Evolutionary conservation across 164 flowering plant genomes (phyloP), one percentile per base, ranked within the genome.

Genomic region (Buxus sempervirens): DNA sequence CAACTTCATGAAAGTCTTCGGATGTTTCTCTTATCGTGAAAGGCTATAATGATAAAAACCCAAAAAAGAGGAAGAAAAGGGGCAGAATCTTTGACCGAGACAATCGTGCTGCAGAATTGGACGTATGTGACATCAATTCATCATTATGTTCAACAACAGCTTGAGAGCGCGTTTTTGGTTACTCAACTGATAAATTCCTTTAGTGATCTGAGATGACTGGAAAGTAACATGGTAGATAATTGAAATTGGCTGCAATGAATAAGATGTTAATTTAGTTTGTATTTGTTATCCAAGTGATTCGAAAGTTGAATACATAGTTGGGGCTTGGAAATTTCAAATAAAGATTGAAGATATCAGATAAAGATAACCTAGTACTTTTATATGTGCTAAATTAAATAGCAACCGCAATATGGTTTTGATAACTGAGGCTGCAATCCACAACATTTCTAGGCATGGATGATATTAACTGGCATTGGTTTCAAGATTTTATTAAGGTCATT

Each of bases 51-150:
- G 45, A 66, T 18, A 72, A 56, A 18, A 65, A 48, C 23, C 54
- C 66, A 67, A 71, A 62, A 62, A 83, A 69, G 76, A 69, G 56
- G 71, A 81, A 67, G 68, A 76, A 77, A 70, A 75, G 76, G 59
- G 79, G 79, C 28, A 79, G 77, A 76, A 14, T 54, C 51, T 79
- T 73, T 65, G 77, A 79, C 65, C 63, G 77, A 62, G 27, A 73
- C 61, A 58, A 18, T 38, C 77, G 73, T 70, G 77, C 69, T 56
- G 70, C 63, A 18, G 79, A 73, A 65, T 62, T 79, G 53, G 79
- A 73, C 62, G 75, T 78, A 78, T 57, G 76, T 27, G 58, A 32
- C 28, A n/a, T 60, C 51, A 5, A 24, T 60, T n/a, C 60, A 32
- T 32, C 7, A 32, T 32, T 32, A 32, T 7, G 38, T 32, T 7